A percentile compares a stretch with the other conserved stretches of the same genome.
These are phyloP conservation scores for Schizochytrium sp. DNA, from an alignment of 108 stramenopile species.

Conservation along the genomic window DNA sequence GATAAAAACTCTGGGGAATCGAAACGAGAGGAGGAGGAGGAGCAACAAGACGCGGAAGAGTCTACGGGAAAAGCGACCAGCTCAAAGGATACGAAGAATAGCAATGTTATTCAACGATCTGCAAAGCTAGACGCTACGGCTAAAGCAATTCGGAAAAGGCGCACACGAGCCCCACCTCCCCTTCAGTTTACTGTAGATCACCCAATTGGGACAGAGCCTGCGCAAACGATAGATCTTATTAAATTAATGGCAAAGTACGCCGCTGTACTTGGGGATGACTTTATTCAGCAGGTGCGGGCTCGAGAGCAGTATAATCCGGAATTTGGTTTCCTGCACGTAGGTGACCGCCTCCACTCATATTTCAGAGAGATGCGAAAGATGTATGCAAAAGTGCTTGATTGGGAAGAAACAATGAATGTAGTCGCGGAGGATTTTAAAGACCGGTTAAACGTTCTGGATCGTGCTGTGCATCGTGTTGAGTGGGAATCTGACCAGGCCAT, in stretches of 20 bases:
- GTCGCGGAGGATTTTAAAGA: conserved; percentile 4
- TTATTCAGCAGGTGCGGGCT: background rate
- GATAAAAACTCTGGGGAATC: background rate
- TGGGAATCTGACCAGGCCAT: conserved; percentile 24
- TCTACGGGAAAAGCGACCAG: background rate
- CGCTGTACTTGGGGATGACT: conserved; percentile 26
- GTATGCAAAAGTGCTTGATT: background rate
- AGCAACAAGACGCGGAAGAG: too few relatives aligned
- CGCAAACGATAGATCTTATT: conserved; percentile 39
- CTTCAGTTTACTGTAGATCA: conserved; percentile 8
- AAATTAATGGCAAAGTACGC: conserved; percentile 52
- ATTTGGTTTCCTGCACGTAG: background rate
- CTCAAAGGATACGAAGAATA: background rate
- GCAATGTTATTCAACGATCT: background rate
- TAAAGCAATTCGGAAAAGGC: background rate
- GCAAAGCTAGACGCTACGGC: conserved; percentile 30
- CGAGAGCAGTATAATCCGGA: conserved; percentile 55
- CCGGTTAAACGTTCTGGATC: background rate
- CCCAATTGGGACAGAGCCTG: conserved; percentile 30
- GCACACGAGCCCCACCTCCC: background rate
- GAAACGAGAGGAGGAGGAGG: background rate
- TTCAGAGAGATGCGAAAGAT: background rate
- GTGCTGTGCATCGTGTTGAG: conserved; percentile 54
- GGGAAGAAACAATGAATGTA: background rate
- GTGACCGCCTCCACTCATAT: background rate